A percentile compares a stretch with the other conserved stretches of the same genome.
Conservation (phyloP, 495 filamentous ascomycete species). For the Penicillium arizonense region DNA sequence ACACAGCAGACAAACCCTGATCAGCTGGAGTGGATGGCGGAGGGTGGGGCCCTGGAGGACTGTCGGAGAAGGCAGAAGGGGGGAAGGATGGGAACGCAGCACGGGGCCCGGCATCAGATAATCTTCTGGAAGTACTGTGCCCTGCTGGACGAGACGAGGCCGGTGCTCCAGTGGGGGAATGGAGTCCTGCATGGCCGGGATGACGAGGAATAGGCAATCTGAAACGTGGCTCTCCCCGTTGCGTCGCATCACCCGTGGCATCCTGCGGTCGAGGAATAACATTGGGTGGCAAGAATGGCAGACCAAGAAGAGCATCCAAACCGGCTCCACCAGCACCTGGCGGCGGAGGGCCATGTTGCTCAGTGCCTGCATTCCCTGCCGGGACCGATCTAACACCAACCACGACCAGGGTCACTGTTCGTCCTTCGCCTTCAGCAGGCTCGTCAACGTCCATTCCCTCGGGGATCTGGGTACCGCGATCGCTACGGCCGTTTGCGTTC, state of each 20-base stretch:
- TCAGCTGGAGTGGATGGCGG: constrained; percentile 71
- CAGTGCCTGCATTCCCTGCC: constrained; percentile 46
- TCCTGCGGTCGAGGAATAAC: constrained; percentile 44
- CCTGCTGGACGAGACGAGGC: constrained; percentile 46
- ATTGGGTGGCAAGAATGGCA: constrained; percentile 61
- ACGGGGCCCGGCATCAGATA: constrained; percentile 37
- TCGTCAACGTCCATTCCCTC: constrained; percentile 44
- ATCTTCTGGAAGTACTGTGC: constrained; percentile 28
- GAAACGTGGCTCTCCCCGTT: constrained; percentile 43
- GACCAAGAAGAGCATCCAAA: constrained; percentile 46
- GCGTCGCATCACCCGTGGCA: constrained; percentile 26
- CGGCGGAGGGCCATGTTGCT: constrained; percentile 36
- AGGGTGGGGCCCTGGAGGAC: constrained; percentile 60
- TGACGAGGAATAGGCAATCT: constrained; percentile 50
- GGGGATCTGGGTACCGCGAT: constrained; percentile 3
- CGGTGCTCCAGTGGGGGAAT: constrained; percentile 38
- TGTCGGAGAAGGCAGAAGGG: constrained; percentile 50
- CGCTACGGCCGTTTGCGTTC: constrained; percentile 17
- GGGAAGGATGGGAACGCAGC: constrained; percentile 25
- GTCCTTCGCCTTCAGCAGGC: constrained; percentile 52
- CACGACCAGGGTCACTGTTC: constrained; percentile 66
- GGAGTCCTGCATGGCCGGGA: constrained; percentile 46
- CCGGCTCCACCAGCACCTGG: constrained; percentile 35
- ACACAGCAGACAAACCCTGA: constrained; percentile 54
- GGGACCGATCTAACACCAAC: constrained; percentile 72